phyloP scores from a whole-genome alignment of 1,139 yeast species.

The Saccharomycopsis crataegensis region DNA sequence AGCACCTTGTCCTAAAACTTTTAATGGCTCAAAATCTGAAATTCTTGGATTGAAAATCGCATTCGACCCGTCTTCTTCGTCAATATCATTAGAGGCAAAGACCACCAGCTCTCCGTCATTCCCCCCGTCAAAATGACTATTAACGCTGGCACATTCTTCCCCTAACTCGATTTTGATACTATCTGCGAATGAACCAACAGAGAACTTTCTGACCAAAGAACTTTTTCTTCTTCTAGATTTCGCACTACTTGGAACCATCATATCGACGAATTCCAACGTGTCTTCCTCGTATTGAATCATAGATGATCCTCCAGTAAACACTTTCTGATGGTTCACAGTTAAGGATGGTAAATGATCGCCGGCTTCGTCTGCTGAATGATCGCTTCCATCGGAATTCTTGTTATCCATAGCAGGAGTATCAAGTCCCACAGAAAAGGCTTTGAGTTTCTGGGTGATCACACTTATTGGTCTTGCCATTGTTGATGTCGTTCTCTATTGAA shows the following conservation, averaged over 20 bases:
- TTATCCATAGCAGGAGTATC: neutral
- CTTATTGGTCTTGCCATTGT: neutral
- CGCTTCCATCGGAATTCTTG: neutral
- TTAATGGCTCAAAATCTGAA: slow-evolving; percentile 65
- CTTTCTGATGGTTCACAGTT: neutral
- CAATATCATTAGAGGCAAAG: neutral
- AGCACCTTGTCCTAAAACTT: slow-evolving; percentile 86
- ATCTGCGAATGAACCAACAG: slow-evolving; percentile 17
- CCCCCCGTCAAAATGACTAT: neutral
- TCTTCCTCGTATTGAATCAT: neutral
- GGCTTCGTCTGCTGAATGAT: slow-evolving; percentile 7
- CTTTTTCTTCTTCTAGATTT: slow-evolving; percentile 8
- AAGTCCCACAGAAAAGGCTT: neutral
- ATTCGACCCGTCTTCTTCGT: neutral
- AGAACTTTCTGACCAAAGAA: slow-evolving; percentile 14
- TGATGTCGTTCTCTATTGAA: neutral
- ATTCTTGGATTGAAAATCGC: slow-evolving; percentile 28
- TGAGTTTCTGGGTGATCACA: neutral
- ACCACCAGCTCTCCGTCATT: slow-evolving; percentile 1
- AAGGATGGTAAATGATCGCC: slow-evolving; percentile 8
- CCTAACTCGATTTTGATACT: slow-evolving; percentile 16
- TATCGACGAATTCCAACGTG: slow-evolving; percentile 15
- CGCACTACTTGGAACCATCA: neutral
- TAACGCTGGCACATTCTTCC: neutral
- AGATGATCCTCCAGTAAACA: neutral